Evolutionary conservation across 1,139 yeast genomes (phyloP), one percentile per base, ranked within the genome.

Genomic region (Hyphopichia burtonii): DNA sequence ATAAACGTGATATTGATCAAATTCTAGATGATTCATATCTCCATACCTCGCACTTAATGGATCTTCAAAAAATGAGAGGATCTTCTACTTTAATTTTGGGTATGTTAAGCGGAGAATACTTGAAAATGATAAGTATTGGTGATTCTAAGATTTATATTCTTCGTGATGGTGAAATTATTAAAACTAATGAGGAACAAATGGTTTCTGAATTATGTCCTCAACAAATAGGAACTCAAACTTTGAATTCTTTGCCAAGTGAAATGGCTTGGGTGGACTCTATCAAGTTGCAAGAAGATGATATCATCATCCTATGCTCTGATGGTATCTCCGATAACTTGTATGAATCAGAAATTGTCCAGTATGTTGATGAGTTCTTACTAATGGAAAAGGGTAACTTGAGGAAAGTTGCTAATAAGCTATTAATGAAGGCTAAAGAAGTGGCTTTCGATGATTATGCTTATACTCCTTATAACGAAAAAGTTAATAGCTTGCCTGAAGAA

Each of bases 241-340:
- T 69, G 35, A 59, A 59, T 17, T 58, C 61, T 36, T 46, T 73
- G 28, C 83, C 83, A 1, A 75, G 80, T 3, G 71, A 71, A 42
- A 62, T 77, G 51, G 81, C 80, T 2, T 69, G 78, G 71, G 74
- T 73, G 27, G 70, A 66, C 36, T 66, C 74, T 8, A 55, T 74
- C 34, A 62, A 67, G 38, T 52, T 78, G 15, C 45, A 66, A 41
- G 67, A 64, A 36, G 61, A 66, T 39, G 83, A 78, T 52, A 54
- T 77, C 11, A 54, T 78, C 1, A 55, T 77, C 19, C 50, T 75
- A 44, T 76, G 82, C 46, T 75, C 82, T 1, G 83, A 78, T 55
- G 83, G 83, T 1, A 68, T 78, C 11, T 68, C 78, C 1, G 83
- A 78, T 53, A 78, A 78, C 48, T 58, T 78, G 39, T 78, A 74